These are phyloP conservation scores for Pestalotiopsis sp. DNA, from an alignment of 2,329 filamentous ascomycete species.

Conservation along the genomic window DNA sequence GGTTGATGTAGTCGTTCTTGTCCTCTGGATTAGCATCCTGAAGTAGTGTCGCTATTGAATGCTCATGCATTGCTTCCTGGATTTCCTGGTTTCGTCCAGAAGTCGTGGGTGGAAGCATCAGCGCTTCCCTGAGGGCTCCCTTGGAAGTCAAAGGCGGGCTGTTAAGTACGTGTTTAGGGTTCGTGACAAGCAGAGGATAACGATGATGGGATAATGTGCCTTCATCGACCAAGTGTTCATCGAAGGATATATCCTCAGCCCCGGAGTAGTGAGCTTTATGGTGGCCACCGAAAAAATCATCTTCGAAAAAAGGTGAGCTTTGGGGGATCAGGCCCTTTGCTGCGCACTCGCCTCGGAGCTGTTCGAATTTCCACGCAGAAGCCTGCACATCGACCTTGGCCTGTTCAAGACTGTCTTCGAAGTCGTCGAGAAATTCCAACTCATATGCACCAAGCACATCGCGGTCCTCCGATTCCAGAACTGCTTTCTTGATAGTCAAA, in stretches of 20 bases:
- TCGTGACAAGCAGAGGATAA: slow-evolving; percentile 1
- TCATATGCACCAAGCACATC: slow-evolving; percentile 32
- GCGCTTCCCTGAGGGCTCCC: not conserved
- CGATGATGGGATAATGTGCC: not conserved
- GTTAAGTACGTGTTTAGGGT: not conserved
- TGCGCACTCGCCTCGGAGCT: slow-evolving; percentile 41
- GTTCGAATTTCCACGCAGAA: slow-evolving; percentile 33
- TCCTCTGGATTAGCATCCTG: slow-evolving; percentile 20
- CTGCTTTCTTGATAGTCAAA: slow-evolving; percentile 39
- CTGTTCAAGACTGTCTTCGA: slow-evolving; percentile 35
- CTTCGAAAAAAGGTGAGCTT: slow-evolving; percentile 1
- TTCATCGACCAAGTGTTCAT: not conserved
- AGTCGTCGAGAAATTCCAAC: slow-evolving; percentile 46
- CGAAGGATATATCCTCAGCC: not conserved
- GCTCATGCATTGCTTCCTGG: slow-evolving; percentile 1
- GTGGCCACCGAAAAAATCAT: not conserved
- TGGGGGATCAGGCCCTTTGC: slow-evolving; percentile 43
- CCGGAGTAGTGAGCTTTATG: not conserved
- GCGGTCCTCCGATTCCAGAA: slow-evolving; percentile 21
- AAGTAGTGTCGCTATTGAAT: not conserved
- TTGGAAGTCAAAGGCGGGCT: not conserved
- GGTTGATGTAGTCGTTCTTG: slow-evolving; percentile 49
- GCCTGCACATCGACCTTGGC: slow-evolving; percentile 34
- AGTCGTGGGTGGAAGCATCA: not conserved
- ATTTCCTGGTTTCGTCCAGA: not conserved